Evolutionary conservation across 2,329 filamentous ascomycete species (phyloP).

Genomic region (Paraphoma chrysanthemicola): DNA sequence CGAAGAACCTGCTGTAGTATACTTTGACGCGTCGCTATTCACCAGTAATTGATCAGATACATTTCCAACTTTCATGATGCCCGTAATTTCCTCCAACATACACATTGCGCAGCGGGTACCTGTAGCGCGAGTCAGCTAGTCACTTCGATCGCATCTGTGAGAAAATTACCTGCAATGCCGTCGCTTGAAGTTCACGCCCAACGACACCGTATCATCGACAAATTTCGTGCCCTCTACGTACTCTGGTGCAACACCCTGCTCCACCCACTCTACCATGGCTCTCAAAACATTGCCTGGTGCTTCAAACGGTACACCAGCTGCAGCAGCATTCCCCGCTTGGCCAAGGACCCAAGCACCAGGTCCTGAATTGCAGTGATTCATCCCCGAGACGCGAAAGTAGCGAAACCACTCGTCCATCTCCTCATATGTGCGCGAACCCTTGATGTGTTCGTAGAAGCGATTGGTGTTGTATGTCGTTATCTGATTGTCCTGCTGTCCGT

Average conservation of each 20-base stretch:
- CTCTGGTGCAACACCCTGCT: conserved; percentile 46
- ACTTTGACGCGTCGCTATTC: not conserved
- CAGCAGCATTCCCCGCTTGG: conserved; percentile 26
- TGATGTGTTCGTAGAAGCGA: conserved; percentile 55
- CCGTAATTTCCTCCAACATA: not conserved
- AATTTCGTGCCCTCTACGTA: conserved; percentile 36
- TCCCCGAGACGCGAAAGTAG: conserved; percentile 60
- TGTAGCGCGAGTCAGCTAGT: not conserved
- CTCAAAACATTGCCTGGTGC: conserved; percentile 37
- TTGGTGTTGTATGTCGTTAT: conserved; percentile 53
- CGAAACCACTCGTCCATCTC: conserved; percentile 48
- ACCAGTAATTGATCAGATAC: not conserved
- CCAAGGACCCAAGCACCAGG: conserved; percentile 51
- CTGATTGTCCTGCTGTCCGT: conserved; percentile 54
- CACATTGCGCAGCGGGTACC: not conserved
- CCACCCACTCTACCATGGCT: conserved; percentile 56
- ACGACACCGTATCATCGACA: conserved; percentile 47
- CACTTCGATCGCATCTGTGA: not conserved
- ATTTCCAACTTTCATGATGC: not conserved
- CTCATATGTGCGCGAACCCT: conserved; percentile 7
- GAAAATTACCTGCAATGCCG: conserved; percentile 51
- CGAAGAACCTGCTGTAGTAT: conserved; percentile 8
- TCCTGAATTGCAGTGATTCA: conserved; percentile 60
- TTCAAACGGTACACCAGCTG: conserved; percentile 23
- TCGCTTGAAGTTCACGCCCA: conserved; percentile 54